Conservation (phyloP, 2,329 filamentous ascomycete species). For the Beauveria scarabaeidicola region DNA sequence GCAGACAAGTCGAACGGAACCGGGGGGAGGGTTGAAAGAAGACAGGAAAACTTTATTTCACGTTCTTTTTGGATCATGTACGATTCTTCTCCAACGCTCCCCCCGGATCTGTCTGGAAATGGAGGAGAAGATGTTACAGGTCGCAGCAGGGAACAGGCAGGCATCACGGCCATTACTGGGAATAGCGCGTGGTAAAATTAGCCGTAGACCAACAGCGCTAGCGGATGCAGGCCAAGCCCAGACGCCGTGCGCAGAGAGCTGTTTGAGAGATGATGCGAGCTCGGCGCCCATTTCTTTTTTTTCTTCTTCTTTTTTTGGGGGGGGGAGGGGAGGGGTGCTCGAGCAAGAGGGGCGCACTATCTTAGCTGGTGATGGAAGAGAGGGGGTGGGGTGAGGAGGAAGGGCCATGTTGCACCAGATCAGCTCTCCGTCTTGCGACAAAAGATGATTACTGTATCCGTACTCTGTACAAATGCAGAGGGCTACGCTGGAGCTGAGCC, state of each 20-base stretch:
- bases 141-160: not conserved
- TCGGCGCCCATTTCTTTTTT: not conserved
- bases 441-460: not conserved
- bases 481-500: not conserved
- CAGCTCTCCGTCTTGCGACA: not conserved
- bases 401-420: too few species aligned
- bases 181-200: slow-evolving; percentile 5
- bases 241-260: not conserved
- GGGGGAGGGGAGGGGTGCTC: too few species aligned
- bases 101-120: not conserved
- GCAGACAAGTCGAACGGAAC: not conserved
- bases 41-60: not conserved
- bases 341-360: not conserved
- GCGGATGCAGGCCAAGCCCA: not conserved
- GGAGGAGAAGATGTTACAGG: not conserved
- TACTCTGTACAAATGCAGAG: not conserved
- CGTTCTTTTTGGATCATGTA: not conserved
- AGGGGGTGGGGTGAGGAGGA: too few species aligned
- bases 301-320: not conserved
- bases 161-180: not conserved
- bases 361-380: not conserved
- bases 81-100: too few species aligned
- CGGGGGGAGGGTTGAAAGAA: not conserved
- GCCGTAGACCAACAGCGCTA: not conserved
- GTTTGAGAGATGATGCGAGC: not conserved